phyloP scores from a whole-genome alignment of 2,329 filamentous ascomycete species.

The Colletotrichum liaoningense region DNA sequence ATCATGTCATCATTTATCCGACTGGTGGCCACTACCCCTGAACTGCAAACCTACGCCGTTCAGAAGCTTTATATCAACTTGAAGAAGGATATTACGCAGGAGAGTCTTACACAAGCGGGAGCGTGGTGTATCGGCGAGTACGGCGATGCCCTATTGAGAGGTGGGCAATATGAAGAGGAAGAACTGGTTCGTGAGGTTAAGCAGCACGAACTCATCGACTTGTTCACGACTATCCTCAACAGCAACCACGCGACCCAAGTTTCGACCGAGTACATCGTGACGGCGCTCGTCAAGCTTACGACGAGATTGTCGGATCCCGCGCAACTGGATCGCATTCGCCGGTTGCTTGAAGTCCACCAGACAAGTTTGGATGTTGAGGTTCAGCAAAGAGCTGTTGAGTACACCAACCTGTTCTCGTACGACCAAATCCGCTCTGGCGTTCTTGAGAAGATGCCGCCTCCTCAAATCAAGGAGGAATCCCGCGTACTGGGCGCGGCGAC shows the following conservation, averaged over 20 bases:
- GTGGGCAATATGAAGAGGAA: slow-evolving; percentile 93
- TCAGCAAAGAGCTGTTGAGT: slow-evolving; percentile 95
- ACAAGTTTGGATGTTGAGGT: slow-evolving; percentile 94
- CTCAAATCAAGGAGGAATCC: slow-evolving; percentile 96
- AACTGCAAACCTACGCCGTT: slow-evolving; percentile 95
- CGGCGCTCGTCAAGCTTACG: slow-evolving; percentile 93
- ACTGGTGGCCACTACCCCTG: slow-evolving; percentile 92
- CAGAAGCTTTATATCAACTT: slow-evolving; percentile 93
- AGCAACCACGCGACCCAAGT: slow-evolving; percentile 94
- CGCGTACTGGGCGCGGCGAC: slow-evolving; percentile 86
- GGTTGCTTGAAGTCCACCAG: slow-evolving; percentile 81
- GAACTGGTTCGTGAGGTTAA: slow-evolving; percentile 85
- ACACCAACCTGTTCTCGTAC: slow-evolving; percentile 91
- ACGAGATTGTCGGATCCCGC: slow-evolving; percentile 84
- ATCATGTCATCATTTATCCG: slow-evolving; percentile 97
- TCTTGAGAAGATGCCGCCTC: slow-evolving; percentile 96
- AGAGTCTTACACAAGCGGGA: slow-evolving; percentile 91
- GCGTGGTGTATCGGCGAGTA: slow-evolving; percentile 99
- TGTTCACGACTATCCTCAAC: slow-evolving; percentile 93
- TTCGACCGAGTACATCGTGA: slow-evolving; percentile 95
- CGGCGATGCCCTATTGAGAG: slow-evolving; percentile 87
- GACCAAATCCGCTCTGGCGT: slow-evolving; percentile 90
- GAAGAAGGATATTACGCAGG: slow-evolving; percentile 97
- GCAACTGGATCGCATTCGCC: slow-evolving; percentile 88
- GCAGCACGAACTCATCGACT: slow-evolving; percentile 89